These are phyloP conservation scores for Komagataella phaffii DNA, from an alignment of 805 yeast species.

Conservation along the genomic window DNA sequence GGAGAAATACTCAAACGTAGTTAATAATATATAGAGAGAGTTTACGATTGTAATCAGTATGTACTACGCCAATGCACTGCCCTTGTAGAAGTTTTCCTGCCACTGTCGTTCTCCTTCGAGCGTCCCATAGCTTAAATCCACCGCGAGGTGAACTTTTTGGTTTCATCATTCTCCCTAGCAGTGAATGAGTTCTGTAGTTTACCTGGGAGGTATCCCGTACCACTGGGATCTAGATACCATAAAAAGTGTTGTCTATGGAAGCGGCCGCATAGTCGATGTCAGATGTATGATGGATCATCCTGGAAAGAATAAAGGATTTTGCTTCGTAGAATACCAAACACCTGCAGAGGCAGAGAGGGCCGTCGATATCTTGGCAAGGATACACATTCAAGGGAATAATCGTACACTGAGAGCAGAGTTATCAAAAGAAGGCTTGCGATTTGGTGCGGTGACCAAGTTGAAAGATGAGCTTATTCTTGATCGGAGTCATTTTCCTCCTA, in stretches of 20 bases:
- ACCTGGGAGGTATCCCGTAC: constrained; percentile 51
- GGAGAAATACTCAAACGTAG: constrained; percentile 4
- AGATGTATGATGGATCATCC: constrained; percentile 46
- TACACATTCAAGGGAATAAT: constrained; percentile 26
- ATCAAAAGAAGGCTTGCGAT: constrained; percentile 46
- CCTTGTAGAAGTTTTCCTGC: background rate
- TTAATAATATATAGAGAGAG: background rate
- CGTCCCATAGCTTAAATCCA: background rate
- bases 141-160: constrained; percentile 2
- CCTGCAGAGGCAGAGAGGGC: constrained; percentile 43
- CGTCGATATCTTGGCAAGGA: constrained; percentile 25
- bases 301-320: constrained; percentile 52
- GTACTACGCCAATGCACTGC: background rate
- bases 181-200: constrained; percentile 25
- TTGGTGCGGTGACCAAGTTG: constrained; percentile 17
- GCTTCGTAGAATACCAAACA: constrained; percentile 44
- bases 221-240: constrained; percentile 59
- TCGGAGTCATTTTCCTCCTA: constrained; percentile 35
- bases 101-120: background rate
- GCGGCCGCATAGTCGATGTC: constrained; percentile 59
- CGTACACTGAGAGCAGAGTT: constrained; percentile 33
- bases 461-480: constrained; percentile 30
- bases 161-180: constrained; percentile 7
- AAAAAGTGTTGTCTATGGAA: constrained; percentile 55
- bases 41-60: background rate